These are phyloP conservation scores for Chrysopogon serrulatus DNA, from an alignment of 176 grass and related monocot species.

Conservation along the genomic window DNA sequence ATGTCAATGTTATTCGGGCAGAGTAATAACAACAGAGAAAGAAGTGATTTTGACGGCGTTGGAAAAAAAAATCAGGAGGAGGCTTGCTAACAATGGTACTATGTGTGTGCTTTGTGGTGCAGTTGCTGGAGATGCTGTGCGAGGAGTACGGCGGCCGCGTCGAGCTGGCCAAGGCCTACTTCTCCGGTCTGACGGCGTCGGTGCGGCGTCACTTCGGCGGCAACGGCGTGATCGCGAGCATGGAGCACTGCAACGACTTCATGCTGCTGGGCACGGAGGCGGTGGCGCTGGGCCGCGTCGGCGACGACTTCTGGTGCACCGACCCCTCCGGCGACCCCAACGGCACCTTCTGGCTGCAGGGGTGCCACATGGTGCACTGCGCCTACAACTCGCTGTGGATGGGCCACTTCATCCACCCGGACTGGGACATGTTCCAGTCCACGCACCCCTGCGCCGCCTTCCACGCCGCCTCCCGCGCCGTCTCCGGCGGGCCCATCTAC, in stretches of 20 bases:
- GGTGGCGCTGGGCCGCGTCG: slow-evolving; percentile 80
- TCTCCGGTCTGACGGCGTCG: slow-evolving; percentile 58
- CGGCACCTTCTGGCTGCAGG: slow-evolving; percentile 92
- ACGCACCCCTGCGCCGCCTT: slow-evolving; percentile 84
- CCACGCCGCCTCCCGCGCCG: slow-evolving; percentile 92
- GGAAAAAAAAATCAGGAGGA: too few relatives aligned
- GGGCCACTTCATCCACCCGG: slow-evolving; percentile 91
- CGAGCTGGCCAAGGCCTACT: slow-evolving; percentile 80
- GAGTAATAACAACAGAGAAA: neutral
- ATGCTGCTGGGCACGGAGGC: slow-evolving; percentile 80
- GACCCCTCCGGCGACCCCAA: slow-evolving; percentile 89
- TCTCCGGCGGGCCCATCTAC: slow-evolving; percentile 89
- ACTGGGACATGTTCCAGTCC: slow-evolving; percentile 99
- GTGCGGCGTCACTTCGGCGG: slow-evolving; percentile 70
- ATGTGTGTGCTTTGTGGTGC: neutral
- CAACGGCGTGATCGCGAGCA: slow-evolving; percentile 95
- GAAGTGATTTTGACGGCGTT: neutral
- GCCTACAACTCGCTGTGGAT: slow-evolving; percentile 98
- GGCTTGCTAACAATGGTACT: neutral
- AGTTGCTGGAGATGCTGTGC: slow-evolving; percentile 93
- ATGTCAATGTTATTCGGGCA: neutral
- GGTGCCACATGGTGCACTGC: slow-evolving; percentile 99
- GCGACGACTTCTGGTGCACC: slow-evolving; percentile 95
- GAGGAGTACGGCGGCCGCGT: slow-evolving; percentile 83
- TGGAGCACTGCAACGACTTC: slow-evolving; percentile 99